Base-by-base conservation (phyloP, 2,329 filamentous ascomycete genomes). In the Exophiala viscosa region DNA sequence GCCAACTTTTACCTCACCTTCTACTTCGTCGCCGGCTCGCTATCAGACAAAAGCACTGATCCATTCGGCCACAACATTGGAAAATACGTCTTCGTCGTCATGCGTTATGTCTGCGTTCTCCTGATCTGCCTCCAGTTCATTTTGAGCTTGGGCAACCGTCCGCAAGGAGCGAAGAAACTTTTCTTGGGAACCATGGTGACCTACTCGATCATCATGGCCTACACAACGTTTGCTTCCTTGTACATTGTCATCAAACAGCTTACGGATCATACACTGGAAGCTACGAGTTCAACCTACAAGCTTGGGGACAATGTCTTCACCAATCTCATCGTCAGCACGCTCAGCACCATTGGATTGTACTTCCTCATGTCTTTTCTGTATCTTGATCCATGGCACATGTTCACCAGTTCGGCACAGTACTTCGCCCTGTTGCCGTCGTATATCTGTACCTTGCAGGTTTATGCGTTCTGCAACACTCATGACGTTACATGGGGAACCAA, bases 1-100 rank as follows among this genome's bases (percentile, higher is more conserved):
- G 91, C 92, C 70, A 99, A 99, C 76, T 99, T 97, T 78, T 99
- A 97, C 70, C 84, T 99, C 47, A 95, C 91, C 52, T 99, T 99
- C 74, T 99, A 91, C 80, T 99, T 99, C 75, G 86, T 99, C 61
- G 90, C 90, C 17, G 93, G 93, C 39, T 95, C 91, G 36, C 79
- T 99, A 13, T 81, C 87, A 0, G 90, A 97, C 64, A 75, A 82
- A 0, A 75, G 76, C 20, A 77, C 95, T 60, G 93, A 99, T 69
- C 95, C 95, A 0, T 99, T 99, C 62, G 91, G 91, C 13, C 88
- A 96, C 71, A 80, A 84, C 58, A 85, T 95, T 59, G 92, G 88
- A 44, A 82, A 83, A 60, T 83, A 87, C 72, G 88, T 99, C 68
- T 99, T 97, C 72, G 81, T 84, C 57, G 78, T 96, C 54, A 75